Evolutionary conservation across 2,329 filamentous ascomycete species (phyloP).

Genomic region (Monosporascus cannonballus): DNA sequence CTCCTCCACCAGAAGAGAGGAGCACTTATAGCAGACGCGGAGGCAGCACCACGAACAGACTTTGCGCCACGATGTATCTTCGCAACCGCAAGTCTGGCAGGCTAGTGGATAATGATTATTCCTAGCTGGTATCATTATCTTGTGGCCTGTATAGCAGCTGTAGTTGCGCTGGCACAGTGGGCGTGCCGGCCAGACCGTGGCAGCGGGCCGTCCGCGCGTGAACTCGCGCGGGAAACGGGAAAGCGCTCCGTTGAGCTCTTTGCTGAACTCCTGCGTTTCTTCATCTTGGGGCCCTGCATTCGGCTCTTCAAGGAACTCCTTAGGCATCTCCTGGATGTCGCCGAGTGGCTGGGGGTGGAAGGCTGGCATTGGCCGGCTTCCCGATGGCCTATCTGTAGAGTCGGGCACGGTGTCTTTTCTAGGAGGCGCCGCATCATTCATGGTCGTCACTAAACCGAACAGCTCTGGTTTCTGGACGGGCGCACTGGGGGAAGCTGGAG

Average conservation of each 20-base stretch:
- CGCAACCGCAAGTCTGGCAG: constrained; percentile 46
- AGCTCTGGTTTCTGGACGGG: constrained; percentile 11
- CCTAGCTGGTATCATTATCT: constrained; percentile 39
- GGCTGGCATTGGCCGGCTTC: neutral
- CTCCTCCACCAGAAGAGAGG: constrained; percentile 33
- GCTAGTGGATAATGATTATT: constrained; percentile 46
- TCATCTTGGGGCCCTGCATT: neutral
- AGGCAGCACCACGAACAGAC: constrained; percentile 45
- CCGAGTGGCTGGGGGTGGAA: constrained; percentile 4
- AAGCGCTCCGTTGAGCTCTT: constrained; percentile 11
- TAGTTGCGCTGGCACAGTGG: constrained; percentile 35
- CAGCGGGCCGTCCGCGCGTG: constrained; percentile 3
- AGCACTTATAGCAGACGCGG: constrained; percentile 45
- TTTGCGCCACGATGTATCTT: constrained; percentile 39
- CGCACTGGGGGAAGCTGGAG: constrained; percentile 6
- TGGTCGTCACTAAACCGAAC: constrained; percentile 10
- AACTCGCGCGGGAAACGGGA: constrained; percentile 14
- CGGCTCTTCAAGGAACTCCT: neutral
- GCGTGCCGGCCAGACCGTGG: constrained; percentile 26
- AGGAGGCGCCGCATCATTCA: constrained; percentile 8
- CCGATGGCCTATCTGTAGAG: neutral
- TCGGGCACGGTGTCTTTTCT: constrained; percentile 1
- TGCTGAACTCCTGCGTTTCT: constrained; percentile 6
- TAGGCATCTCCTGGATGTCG: constrained; percentile 11
- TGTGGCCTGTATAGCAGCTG: constrained; percentile 42